Base-by-base conservation (phyloP, 164 flowering plant species). In the Berberis vulgaris region DNA sequence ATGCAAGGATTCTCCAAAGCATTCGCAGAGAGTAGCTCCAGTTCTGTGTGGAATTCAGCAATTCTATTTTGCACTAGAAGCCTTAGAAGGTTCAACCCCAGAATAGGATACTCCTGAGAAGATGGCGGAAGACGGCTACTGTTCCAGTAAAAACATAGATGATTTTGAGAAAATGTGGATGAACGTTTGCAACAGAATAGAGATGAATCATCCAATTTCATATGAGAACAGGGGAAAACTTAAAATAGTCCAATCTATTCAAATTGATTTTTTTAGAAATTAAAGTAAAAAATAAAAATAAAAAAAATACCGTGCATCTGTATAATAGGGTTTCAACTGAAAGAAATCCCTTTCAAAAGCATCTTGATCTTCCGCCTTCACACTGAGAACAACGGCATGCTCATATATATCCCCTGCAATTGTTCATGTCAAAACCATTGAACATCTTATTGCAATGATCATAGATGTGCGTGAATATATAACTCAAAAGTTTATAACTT, bases 41-140 rank as follows among this genome's bases (percentile, higher is more conserved):
- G 67, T 65, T 88, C 96, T 6, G 97, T 86, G 69, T 88, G 96
- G 75, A 91, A 91, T 61, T 91, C 96, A 38, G 97, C 97, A 65
- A 91, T 91, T 71, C 97, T 79, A 62, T 88, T 91, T 65, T 91
- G 97, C 60, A 88, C 97, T 5, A 94, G 89, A 55, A 94, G 97
- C 72, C 97, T 84, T 83, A 94, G 67, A 62, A 94, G 86, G 76
- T 91, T 91, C 65, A 91, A 89, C 63, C 97, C 97, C 55, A 91
- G 74, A 61, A 88, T 86, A 41, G 85, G 87, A 58, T 83, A 79
- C 74, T 88, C 93, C 66, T 88, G 89, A 57, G 88, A 82, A 5
- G 97, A 90, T 62, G 74, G 83, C 40, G 90, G 78, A 68, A 90
- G 84, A 49, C 49, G 49, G 50, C 68, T 76, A 64, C 97, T 91